Base-by-base conservation (phyloP, 345 rosid species). In the Salix udensis region DNA sequence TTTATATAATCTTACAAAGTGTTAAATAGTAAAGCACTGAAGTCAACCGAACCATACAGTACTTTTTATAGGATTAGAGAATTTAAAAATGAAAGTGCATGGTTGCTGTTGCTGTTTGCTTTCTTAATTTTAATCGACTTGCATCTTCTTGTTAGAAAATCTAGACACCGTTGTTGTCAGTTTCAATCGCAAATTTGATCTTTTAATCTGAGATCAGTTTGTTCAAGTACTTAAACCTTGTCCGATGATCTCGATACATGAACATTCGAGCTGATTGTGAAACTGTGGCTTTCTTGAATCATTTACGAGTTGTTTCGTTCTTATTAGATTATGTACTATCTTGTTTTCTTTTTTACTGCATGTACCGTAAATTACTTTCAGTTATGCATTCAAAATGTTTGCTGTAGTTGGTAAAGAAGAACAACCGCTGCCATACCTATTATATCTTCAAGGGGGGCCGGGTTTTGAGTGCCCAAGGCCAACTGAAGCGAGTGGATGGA, bases 371-470 rank as follows among this genome's bases (percentile, higher is more conserved):
- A 24, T 65, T 30, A 65, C 36, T 26, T 65, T 30, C 10, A 34
- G 8, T 36, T n/a, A 18, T 67, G 70, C 10, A 34, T 74, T 61
- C 21, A 42, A 68, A 69, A 67, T 67, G 74, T 75, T 71, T 48
- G 39, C 76, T 82, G 81, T 76, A 90, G 97, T 82, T 40, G 97
- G 96, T 53, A 91, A 90, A 82, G 99, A 96, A 84, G 94, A 91
- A 37, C 86, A 90, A 55, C 66, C 74, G 64, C 65, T 96, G 82
- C 97, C 99, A 26, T 96, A 88, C 80, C 88, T 96, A 26, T 79
- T 91, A 74, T 96, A 26, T 78, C 83, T 93, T 77, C 98, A 96
- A 78, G 99, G 98, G 42, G 99, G 99, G 48, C 99, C 99, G 23
- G 99, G 99, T 65, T 91, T 88, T 74, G 99, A 96, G 83, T 81